Conservation (phyloP, 164 flowering plant genomes). For the Umbilicus rupestris region DNA sequence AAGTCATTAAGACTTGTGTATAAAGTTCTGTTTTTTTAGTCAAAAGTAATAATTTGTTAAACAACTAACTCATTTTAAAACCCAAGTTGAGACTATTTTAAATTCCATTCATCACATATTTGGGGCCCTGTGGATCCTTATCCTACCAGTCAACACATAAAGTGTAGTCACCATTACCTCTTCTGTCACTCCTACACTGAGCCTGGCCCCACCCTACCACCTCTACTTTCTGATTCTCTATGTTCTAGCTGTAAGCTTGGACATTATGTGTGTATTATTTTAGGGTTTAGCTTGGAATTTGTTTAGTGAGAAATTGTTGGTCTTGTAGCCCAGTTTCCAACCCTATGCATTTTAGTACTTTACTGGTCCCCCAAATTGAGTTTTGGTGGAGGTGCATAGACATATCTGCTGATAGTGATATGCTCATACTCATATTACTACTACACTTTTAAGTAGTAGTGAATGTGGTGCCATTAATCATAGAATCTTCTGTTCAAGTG, state of each 20-base stretch:
- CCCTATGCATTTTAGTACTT: not conserved
- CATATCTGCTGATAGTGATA: slow-evolving; percentile 5
- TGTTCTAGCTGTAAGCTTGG: not conserved
- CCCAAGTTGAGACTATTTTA: too few relatives aligned
- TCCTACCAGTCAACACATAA: slow-evolving; percentile 1
- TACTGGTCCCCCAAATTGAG: not conserved
- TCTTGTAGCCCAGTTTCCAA: not conserved
- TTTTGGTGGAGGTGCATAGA: not conserved
- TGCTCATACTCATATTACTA: too few relatives aligned
- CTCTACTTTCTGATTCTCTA: slow-evolving; percentile 3
- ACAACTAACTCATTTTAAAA: too few relatives aligned
- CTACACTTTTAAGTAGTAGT: not conserved
- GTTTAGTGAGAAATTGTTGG: not conserved
- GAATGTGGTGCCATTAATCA: not conserved
- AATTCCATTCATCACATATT: too few relatives aligned
- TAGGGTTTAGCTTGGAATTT: not conserved
- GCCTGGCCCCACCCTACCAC: not conserved
- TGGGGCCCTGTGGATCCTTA: too few relatives aligned
- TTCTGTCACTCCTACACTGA: not conserved
- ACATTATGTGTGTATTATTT: not conserved
- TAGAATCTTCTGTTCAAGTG: slow-evolving; percentile 4
- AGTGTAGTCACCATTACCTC: slow-evolving; percentile 1
- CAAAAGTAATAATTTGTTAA: too few relatives aligned
- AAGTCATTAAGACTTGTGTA: too few relatives aligned
- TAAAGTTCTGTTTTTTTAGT: too few relatives aligned